These are phyloP conservation scores for Uromyces viciae-fabae DNA, from an alignment of 1,284 basidiomycete genomes.

Conservation along the genomic window DNA sequence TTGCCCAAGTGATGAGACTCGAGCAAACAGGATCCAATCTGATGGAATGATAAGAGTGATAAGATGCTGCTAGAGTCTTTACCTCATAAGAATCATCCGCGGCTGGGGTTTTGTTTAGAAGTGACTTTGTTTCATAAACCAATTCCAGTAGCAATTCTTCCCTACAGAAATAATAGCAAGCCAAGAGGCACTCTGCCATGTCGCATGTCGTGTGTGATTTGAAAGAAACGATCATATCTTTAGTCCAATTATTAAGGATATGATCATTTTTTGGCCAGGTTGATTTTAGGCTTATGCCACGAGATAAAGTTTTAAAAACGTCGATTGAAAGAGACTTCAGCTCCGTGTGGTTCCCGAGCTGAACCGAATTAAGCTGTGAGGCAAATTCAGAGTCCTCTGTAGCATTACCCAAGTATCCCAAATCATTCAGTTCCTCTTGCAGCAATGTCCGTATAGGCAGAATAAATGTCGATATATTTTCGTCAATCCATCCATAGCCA, in stretches of 20 bases:
- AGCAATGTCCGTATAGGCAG: constrained; percentile 49
- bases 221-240: constrained; percentile 47
- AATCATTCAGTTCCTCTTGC: constrained; percentile 51
- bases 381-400: constrained; percentile 45
- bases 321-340: constrained; percentile 48
- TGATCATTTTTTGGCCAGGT: constrained; percentile 46
- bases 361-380: background rate
- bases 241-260: constrained; percentile 27
- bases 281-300: constrained; percentile 47
- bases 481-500: constrained; percentile 48
- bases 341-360: constrained; percentile 11
- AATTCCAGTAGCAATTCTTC: constrained; percentile 49
- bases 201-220: constrained; percentile 47
- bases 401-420: constrained; percentile 48
- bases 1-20: background rate
- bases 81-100: constrained; percentile 36
- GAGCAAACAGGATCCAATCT: background rate
- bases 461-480: constrained; percentile 48
- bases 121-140: constrained; percentile 46
- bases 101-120: constrained; percentile 32
- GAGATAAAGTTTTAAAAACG: constrained; percentile 49
- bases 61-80: constrained; percentile 9
- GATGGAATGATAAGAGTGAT: background rate
- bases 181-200: constrained; percentile 49
- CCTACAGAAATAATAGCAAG: constrained; percentile 51